Evolutionary conservation across 495 filamentous ascomycete genomes (phyloP), one percentile per base, ranked within the genome.

Genomic region (Cladorrhinum samala): DNA sequence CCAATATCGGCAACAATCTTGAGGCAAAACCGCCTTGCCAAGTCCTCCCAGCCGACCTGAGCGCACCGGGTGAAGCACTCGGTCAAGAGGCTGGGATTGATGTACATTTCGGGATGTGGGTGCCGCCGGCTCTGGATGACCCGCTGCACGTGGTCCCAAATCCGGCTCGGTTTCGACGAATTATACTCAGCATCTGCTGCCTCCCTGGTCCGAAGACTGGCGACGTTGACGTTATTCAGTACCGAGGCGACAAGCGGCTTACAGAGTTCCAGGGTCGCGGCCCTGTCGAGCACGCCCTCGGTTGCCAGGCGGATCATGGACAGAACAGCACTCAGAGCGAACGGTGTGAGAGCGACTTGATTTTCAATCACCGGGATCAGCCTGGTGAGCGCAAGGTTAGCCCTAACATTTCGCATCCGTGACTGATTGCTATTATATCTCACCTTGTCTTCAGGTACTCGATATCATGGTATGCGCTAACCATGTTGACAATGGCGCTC

Each of bases 51-150:
- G 9, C 16, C 21, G 39, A 39, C 42, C 13, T 54, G 37, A 14
- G 62, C 51, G 27, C 46, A 56, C 27, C 24, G 17, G n/a, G 38
- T 40, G 24, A 59, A 45, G 39, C 50, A 59, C 1, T 47, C 27
- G 13, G 50, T 46, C 24, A 63, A 39, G 16, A 41, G 6, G 3
- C 39, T 37, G 13, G 20, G 37, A n/a, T 13, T 9, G 40, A 23
- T 33, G 39, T 18, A 45, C 20, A 11, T n/a, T 16, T 30, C 16
- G 21, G 27, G 20, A 11, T 52, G 11, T 17, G 16, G 47, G 8
- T 49, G 7, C 19, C n/a, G 49, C 1, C 21, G 39, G 8, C 20
- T 1, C 17, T 6, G 25, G 24, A 9, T 9, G 21, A 16, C 2
- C 3, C 21, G 7, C 30, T 49, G 27, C 6, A 9, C 16, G 18